Percentiles rank a stretch among this genome's conserved stretches.
Conservation (phyloP, 2,329 filamentous ascomycete species). For the Fusarium miscanthi region DNA sequence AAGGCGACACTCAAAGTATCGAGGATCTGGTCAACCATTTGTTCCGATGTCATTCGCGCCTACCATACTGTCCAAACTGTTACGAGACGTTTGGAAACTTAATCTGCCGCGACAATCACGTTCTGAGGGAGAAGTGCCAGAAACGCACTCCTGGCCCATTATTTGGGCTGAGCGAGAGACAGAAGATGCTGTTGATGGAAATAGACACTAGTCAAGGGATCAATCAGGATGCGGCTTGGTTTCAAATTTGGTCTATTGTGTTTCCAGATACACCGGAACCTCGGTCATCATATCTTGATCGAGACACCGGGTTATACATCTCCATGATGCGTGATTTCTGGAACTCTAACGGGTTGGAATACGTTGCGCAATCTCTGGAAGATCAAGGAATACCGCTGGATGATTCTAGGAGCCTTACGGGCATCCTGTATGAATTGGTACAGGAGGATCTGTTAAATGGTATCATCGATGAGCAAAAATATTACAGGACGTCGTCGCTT, state of each 20-base stretch:
- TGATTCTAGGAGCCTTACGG: not conserved
- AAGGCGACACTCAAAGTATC: not conserved
- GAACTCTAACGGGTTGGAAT: not conserved
- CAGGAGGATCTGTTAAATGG: not conserved
- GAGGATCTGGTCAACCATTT: not conserved
- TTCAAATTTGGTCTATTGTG: not conserved
- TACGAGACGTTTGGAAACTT: not conserved
- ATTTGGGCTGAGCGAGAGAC: not conserved
- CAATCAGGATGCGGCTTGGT: not conserved
- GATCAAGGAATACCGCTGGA: not conserved
- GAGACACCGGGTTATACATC: not conserved
- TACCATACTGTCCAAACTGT: not conserved
- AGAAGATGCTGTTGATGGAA: not conserved
- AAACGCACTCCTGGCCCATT: not conserved
- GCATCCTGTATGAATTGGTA: not conserved
- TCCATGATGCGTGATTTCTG: slow-evolving; percentile 1
- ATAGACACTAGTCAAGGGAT: not conserved
- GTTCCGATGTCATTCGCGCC: not conserved
- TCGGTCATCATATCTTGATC: not conserved
- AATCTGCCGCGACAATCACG: not conserved
- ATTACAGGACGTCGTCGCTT: too few species aligned
- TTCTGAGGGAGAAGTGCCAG: not conserved
- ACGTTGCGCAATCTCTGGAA: not conserved
- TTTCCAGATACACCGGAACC: not conserved
- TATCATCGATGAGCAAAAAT: not conserved